phyloP scores from a whole-genome alignment of 2,329 filamentous ascomycete species.

The Rhynchosporium agropyri region DNA sequence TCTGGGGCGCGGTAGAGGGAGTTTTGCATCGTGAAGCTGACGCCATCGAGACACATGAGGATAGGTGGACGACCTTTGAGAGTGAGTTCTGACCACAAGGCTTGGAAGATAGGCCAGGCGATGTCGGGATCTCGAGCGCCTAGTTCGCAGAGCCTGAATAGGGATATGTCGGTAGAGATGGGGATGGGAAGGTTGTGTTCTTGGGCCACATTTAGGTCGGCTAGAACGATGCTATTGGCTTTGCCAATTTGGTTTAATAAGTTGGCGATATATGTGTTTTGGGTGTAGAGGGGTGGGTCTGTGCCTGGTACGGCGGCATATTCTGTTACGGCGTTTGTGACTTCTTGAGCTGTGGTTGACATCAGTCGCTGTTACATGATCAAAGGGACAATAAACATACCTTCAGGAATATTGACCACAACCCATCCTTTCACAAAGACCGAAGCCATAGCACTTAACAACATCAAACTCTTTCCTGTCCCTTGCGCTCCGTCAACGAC shows the following conservation, averaged over 20 bases:
- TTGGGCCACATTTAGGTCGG: slow-evolving; percentile 50
- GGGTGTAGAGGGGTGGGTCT: slow-evolving; percentile 66
- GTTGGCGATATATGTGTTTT: slow-evolving; percentile 75
- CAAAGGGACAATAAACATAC: slow-evolving; percentile 51
- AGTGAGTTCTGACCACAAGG: slow-evolving; percentile 79
- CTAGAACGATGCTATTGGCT: slow-evolving; percentile 71
- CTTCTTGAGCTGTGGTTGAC: slow-evolving; percentile 66
- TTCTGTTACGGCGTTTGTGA: slow-evolving; percentile 78
- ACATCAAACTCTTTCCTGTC: slow-evolving; percentile 83
- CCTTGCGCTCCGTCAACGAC: slow-evolving; percentile 74
- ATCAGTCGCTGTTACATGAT: slow-evolving; percentile 23
- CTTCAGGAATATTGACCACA: slow-evolving; percentile 86
- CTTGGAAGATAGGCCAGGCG: slow-evolving; percentile 79
- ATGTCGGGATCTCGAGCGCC: slow-evolving; percentile 74
- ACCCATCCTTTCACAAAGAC: slow-evolving; percentile 84
- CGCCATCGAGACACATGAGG: slow-evolving; percentile 75
- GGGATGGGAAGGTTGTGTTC: slow-evolving; percentile 61
- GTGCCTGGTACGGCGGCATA: slow-evolving; percentile 71
- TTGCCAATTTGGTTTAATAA: slow-evolving; percentile 73
- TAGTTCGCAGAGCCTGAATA: slow-evolving; percentile 68
- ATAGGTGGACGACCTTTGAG: slow-evolving; percentile 55
- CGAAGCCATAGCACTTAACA: slow-evolving; percentile 82
- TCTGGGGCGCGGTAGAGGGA: slow-evolving; percentile 75
- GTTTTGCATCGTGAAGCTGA: slow-evolving; percentile 78
- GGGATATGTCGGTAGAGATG: slow-evolving; percentile 59